A percentile compares a stretch with the other conserved stretches of the same genome.
These are phyloP conservation scores for Paraphoma chrysanthemicola DNA, from an alignment of 2,329 filamentous ascomycete species.

Conservation along the genomic window DNA sequence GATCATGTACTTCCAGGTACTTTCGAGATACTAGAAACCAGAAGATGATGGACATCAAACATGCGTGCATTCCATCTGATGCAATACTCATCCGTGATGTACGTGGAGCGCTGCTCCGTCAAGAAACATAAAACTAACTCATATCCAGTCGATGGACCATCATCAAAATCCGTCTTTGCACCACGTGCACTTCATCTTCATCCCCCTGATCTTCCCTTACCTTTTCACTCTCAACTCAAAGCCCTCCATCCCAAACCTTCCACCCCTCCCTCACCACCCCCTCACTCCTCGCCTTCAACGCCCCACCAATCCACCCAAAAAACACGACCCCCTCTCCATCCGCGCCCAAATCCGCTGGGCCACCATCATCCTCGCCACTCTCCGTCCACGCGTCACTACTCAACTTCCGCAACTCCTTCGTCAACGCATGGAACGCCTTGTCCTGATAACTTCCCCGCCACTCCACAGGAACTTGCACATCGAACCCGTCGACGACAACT, in stretches of 20 bases:
- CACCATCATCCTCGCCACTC: conserved; percentile 19
- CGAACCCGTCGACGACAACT: conserved; percentile 38
- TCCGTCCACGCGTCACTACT: conserved; percentile 22
- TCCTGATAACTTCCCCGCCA: conserved; percentile 36
- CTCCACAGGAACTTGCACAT: conserved; percentile 30
- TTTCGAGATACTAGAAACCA: neutral
- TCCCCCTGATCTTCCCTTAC: neutral
- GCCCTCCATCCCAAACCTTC: neutral
- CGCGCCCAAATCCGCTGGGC: conserved; percentile 23
- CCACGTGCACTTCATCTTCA: neutral
- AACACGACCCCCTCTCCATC: conserved; percentile 29
- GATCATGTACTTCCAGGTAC: neutral
- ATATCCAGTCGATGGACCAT: neutral
- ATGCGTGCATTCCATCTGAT: neutral
- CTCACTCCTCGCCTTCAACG: conserved; percentile 3
- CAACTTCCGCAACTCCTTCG: conserved; percentile 23
- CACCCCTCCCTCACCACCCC: neutral
- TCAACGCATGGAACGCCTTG: conserved; percentile 21
- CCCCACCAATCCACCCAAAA: conserved; percentile 20
- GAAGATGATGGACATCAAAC: neutral
- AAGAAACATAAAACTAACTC: neutral
- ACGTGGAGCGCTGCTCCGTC: neutral
- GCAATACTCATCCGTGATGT: neutral
- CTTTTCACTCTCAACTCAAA: neutral
- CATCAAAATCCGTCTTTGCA: no score